Base-by-base conservation (phyloP, 1,139 yeast species). In the Scheffersomyces illinoinensis region DNA sequence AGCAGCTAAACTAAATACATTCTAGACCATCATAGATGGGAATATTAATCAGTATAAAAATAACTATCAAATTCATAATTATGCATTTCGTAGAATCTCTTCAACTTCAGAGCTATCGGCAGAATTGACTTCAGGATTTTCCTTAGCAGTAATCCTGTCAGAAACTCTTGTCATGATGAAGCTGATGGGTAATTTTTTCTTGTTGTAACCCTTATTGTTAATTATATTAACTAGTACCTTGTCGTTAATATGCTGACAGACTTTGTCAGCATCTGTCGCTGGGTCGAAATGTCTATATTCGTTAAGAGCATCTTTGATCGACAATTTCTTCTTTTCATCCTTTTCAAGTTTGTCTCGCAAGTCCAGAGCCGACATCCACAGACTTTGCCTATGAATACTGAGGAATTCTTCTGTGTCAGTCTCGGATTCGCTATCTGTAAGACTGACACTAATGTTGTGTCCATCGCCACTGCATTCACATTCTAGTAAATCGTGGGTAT, bases 401-500 rank as follows among this genome's bases (percentile, higher is more conserved):
- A 62, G 67, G 0, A 58, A 66, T 3, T 62, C 66, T 3, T 55
- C 57, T 39, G 63, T 66, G 4, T 60, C 56, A 4, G 64, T 61
- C 24, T 59, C 61, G 17, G 56, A 60, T 46, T 60, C 59, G 4
- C 73, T 74, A 20, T 69, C 76, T 33, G 43, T 33, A 33, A 33
- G 43, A 33, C 4, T 14, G 21, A 54, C 61, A 12, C 47, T 49
- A 7, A 55, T 14, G 46, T 61, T 62, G 7, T 58, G 57, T 0
- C 88, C 88, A 17, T 69, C 68, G 0, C 92, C 91, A 1, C 64
- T 62, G 71, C 98, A 93, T 0, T 72, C 68, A 71, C 98, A 93
- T n/a, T 81, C 89, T 55, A 93, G 81, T 62, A 93, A 73, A 66
- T 90, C 97, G 74, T 95, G 98, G 0, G 98, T 95, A 65, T 90